These are phyloP conservation scores for Ascochyta clinopodiicola DNA, from an alignment of 2,329 filamentous ascomycete species.

Conservation along the genomic window DNA sequence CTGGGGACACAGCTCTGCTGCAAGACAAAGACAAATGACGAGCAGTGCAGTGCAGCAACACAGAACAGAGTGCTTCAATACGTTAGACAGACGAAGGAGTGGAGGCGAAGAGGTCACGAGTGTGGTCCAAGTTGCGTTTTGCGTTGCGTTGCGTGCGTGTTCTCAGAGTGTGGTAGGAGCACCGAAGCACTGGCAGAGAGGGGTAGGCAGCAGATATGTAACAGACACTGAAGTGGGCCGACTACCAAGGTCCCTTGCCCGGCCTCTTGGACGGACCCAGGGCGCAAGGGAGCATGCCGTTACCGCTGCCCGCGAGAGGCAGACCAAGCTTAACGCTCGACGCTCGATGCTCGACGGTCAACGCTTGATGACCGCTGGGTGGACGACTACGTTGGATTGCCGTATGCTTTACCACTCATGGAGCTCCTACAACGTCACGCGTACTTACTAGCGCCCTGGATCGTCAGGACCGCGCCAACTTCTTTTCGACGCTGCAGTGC, in stretches of 20 bases:
- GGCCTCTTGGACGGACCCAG: constrained; percentile 27
- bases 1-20: constrained; percentile 23
- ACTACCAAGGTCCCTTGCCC: constrained; percentile 35
- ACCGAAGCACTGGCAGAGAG: constrained; percentile 28
- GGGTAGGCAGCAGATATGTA: constrained; percentile 47
- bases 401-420: constrained; percentile 33
- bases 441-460: constrained; percentile 25
- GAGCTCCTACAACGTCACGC: constrained; percentile 42
- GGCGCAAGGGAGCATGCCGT: constrained; percentile 20
- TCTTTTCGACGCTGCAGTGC: constrained; percentile 15
- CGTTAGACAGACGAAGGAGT: neutral
- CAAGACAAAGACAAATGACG: neutral
- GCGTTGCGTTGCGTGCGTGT: constrained; percentile 5
- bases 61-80: too few species aligned
- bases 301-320: constrained; percentile 20
- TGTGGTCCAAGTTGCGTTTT: constrained; percentile 8
- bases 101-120: neutral
- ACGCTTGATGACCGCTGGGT: constrained; percentile 19
- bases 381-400: constrained; percentile 31
- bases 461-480: constrained; percentile 33
- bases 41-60: too few species aligned
- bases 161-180: constrained; percentile 20
- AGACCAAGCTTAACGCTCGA: constrained; percentile 19
- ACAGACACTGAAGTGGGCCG: constrained; percentile 33
- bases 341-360: neutral